Base-by-base conservation (phyloP, 139 green algal species). In the Micromonas pusilla region DNA sequence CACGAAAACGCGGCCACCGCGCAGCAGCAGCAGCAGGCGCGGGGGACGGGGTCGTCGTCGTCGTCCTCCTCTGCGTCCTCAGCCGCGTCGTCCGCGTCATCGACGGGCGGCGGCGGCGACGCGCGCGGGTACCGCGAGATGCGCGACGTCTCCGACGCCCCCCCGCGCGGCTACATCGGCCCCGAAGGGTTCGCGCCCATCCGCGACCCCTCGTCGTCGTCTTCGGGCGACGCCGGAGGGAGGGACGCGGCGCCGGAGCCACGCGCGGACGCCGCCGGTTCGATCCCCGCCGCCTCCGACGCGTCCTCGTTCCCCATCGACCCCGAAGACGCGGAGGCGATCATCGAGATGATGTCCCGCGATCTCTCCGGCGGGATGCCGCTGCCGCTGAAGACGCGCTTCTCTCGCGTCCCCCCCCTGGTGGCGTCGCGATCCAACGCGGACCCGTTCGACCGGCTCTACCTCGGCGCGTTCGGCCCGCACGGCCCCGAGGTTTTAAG, bases 401-500 rank as follows among this genome's bases (percentile, higher is more conserved):
- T 78, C 72, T 13, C 37, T 20, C 72, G 72, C 30, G 45, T 78
- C 23, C 28, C 45, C 1, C 13, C 25, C 19, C 9, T 20, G 6
- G 13, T 78, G 23, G 72, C 52, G 52, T 31, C n/a, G n/a, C 21
- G 53, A 64, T 39, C 2, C 33, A 70, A 32, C 57, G 84, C 81
- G n/a, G 90, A 93, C 83, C 83, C 85, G 6, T 89, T 92, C 38
- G 65, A 63, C 30, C 92, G 88, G 13, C 64, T 95, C 4, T 97
- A 91, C 82, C 60, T 97, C 13, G 93, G 91, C 60, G 80, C 84
- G 16, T 98, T 96, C 81, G 93, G 93, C 0, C 86, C 89, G 0
- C 91, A 97, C 79, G 94, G 91, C 36, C 86, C 89, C 9, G 92
- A 97, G 85, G 66, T 94, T 39, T 80, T 97, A n/a, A 89, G 86